Conservation (phyloP, 768 basidiomycete genomes). For the Collybia sordida region DNA sequence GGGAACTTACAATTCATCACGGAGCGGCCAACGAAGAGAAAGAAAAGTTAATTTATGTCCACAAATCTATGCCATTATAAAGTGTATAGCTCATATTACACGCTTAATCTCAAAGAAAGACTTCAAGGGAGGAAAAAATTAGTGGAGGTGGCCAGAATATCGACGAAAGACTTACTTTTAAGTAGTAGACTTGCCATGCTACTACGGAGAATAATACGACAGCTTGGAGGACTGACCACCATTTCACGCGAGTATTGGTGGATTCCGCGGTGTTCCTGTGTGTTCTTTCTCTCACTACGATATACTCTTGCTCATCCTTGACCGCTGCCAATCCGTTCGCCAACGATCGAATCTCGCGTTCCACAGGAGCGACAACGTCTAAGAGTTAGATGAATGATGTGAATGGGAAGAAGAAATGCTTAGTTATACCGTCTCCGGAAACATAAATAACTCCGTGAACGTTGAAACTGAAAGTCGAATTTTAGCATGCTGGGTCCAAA, state of each 20-base stretch:
- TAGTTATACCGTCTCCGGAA: constrained; percentile 75
- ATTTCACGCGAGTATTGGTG: constrained; percentile 94
- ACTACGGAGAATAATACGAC: constrained; percentile 87
- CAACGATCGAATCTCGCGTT: constrained; percentile 88
- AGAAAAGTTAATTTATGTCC: background rate
- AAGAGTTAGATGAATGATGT: constrained; percentile 3
- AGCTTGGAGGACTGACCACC: constrained; percentile 96
- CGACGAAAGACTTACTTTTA: constrained; percentile 61
- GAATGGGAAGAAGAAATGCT: background rate
- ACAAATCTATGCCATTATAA: constrained; percentile 3
- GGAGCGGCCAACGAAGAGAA: too few relatives aligned
- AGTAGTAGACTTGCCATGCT: constrained; percentile 96
- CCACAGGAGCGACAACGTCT: constrained; percentile 92
- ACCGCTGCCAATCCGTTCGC: constrained; percentile 81
- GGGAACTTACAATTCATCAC: too few relatives aligned
- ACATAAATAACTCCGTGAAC: constrained; percentile 97
- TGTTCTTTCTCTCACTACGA: constrained; percentile 87
- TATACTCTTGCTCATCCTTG: constrained; percentile 99
- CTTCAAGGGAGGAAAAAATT: constrained; percentile 27
- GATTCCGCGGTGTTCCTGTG: constrained; percentile 95
- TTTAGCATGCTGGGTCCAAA: constrained; percentile 4
- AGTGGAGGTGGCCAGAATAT: constrained; percentile 3
- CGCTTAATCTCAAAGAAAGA: constrained; percentile 92
- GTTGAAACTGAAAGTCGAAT: constrained; percentile 70
- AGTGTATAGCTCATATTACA: constrained; percentile 59